Evolutionary conservation across 1,284 basidiomycete species (phyloP), one percentile per base, ranked within the genome.

Genomic region (Ustilago tritici): DNA sequence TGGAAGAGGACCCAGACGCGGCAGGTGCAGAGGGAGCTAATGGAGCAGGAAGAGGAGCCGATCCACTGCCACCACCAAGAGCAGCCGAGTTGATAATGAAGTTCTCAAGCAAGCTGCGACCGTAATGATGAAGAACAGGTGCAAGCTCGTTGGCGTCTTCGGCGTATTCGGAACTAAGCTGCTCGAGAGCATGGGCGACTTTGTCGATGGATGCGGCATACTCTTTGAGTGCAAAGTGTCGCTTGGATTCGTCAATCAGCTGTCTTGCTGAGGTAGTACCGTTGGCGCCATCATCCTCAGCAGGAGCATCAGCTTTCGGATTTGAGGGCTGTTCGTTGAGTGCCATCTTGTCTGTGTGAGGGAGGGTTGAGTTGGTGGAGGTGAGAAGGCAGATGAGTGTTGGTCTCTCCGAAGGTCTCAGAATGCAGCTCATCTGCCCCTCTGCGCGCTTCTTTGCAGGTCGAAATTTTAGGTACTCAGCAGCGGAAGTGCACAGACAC

Each of bases 51-150:
- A 73, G 65, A 19, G 70, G 65, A n/a, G 70, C 70, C 2, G 70
- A 68, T 43, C 78, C 74, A 8, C 79, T 75, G 35, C 79, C 79
- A 2, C 78, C 78, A 7, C 83, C 84, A 0, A 85, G 63, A 8
- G 84, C 84, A 36, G 81, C 81, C 32, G 83, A 83, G 23, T 77
- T 81, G 59, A 76, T 23, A 55, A 85, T 84, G 19, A 77, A 79
- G 61, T 80, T 78, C 49, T 85, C 83, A 3, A 85, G 75, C 43
- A 85, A 59, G 23, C 80, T 78, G 8, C 74, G 65, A n/a, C 84
- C 84, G 63, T 85, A 85, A 15, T 72, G 76, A 52, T 85, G 81
- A 43, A 84, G 58, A 9, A 85, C 56, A 19, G 84, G 84, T 3
- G 83, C 84, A 0, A 85, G 62, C 46, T 76, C 54, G 14, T 82